Evolutionary conservation across 345 rosid species (phyloP), one percentile per base, ranked within the genome.

Genomic region (Laguncularia racemosa): DNA sequence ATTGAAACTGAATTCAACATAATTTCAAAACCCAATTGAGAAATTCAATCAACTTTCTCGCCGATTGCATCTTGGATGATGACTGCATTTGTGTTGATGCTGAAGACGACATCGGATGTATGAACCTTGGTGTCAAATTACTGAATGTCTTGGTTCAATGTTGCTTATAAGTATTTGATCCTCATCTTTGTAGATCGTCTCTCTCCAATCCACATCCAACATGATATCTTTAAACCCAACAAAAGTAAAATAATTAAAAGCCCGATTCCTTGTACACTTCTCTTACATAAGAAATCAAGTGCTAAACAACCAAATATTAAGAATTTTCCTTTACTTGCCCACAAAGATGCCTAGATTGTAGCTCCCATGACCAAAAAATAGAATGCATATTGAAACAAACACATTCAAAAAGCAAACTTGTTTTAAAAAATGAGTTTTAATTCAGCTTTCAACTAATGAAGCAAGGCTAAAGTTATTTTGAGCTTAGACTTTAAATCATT

Each of bases 121-220:
- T 96, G 76, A 53, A 92, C 96, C 51, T 92, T 87, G 0, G 95
- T 92, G 75, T 93, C 99, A 59, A 93, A 93, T 69, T 63, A 93
- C 75, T 85, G 85, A 66, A 93, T 78, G 84, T 89, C 97, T 67
- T 93, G 97, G 68, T 85, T 93, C 33, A 93, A 69, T 54, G 99
- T 97, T 8, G 97, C 88, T 80, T 93, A 96, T 50, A 93, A 61
- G 68, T 87, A 93, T 77, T 86, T 89, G 71, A 93, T 89, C 79
- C 97, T 89, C 99, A 89, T 93, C 88, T 63, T 93, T 50, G 97
- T 93, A 16, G 99, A 63, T 63, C 89, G 99, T 72, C 99, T 85
- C 76, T 89, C 99, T 54, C 99, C 97, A 28, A 88, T 93, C 99
- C 99, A 93, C 99, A 93, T 93, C 97, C 99, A 93, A 70, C 99